Base-by-base conservation (phyloP, 129 eudicot genomes). In the Tagetes erecta region DNA sequence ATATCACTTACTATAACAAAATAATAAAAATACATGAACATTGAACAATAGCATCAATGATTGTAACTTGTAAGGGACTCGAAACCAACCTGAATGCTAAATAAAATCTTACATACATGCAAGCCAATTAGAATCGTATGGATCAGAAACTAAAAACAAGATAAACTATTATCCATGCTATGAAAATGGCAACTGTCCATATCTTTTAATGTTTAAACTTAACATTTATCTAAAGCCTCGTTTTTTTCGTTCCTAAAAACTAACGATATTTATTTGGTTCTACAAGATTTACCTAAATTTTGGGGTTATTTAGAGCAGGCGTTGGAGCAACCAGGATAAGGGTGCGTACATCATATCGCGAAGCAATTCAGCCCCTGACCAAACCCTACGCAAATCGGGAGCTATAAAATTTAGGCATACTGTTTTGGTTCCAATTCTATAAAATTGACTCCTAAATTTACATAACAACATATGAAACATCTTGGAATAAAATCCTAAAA, bases 131-230 rank as follows among this genome's bases (percentile, higher is more conserved):
- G 11, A n/a, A 20, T 35, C 37, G 38, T 11, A 2, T 6, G 12
- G 36, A 56, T 51, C 44, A 49, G 27, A 58, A 12, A 64, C 51
- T 53, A 49, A 27, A 58, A 12, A 64, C 45, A 73, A 12, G 57
- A 74, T 63, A 57, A 36, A n/a, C 6, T 41, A 59, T 59, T 60
- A 72, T n/a, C 8, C 14, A 7, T 64, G 71, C 11, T 9, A 64
- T 47, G 51, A 30, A 74, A 63, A 12, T 8, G 46, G 4, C 47
- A 45, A 44, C 7, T 6, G 40, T 36, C 36, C 6, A 10, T 30
- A 37, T 12, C 1, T 12, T 64, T 5, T 13, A 71, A 39, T 20
- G 52, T 40, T 53, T 57, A 30, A 72, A 7, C 8, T 40, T 8
- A n/a, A 57, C 36, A 33, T 6, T 42, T 31, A 57, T 50, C 42